A percentile compares a stretch with the other conserved stretches of the same genome.
Conservation (phyloP, 2,329 filamentous ascomycete genomes). For the Fusarium buxicola region DNA sequence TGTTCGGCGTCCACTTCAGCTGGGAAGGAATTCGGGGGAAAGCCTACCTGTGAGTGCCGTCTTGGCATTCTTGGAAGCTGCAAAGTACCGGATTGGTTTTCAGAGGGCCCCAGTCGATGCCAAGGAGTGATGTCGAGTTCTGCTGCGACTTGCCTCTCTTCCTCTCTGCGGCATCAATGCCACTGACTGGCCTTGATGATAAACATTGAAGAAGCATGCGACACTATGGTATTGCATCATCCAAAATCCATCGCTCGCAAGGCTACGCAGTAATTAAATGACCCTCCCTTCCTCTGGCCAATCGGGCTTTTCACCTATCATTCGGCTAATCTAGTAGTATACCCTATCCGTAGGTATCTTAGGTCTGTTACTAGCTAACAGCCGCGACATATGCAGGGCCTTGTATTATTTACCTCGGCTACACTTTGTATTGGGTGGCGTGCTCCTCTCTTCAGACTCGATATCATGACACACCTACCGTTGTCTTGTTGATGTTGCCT, state of each 20-base stretch:
- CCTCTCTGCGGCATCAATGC: background rate
- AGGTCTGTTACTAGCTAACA: background rate
- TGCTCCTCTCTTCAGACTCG: too few relatives aligned
- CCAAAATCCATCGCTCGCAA: background rate
- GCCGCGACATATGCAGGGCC: background rate
- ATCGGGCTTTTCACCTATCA: background rate
- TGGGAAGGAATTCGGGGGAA: slow-evolving; percentile 9
- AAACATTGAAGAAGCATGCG: background rate
- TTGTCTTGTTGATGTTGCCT: background rate
- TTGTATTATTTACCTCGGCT: too few relatives aligned
- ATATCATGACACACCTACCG: too few relatives aligned
- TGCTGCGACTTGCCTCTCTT: background rate
- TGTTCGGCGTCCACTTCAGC: slow-evolving; percentile 17
- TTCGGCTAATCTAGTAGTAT: background rate
- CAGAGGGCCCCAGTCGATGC: background rate
- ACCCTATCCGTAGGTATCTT: too few relatives aligned
- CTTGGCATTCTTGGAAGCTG: slow-evolving; percentile 8
- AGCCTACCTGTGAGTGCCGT: background rate
- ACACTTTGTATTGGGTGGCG: too few relatives aligned
- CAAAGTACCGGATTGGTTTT: background rate
- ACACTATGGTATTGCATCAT: background rate
- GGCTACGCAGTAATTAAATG: background rate
- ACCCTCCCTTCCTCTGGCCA: background rate
- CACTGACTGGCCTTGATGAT: background rate
- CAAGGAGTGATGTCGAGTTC: background rate